A percentile compares a stretch with the other conserved stretches of the same genome.
phyloP scores from a whole-genome alignment of 192 early-diverging fungal species.

The Gigaspora rosea region DNA sequence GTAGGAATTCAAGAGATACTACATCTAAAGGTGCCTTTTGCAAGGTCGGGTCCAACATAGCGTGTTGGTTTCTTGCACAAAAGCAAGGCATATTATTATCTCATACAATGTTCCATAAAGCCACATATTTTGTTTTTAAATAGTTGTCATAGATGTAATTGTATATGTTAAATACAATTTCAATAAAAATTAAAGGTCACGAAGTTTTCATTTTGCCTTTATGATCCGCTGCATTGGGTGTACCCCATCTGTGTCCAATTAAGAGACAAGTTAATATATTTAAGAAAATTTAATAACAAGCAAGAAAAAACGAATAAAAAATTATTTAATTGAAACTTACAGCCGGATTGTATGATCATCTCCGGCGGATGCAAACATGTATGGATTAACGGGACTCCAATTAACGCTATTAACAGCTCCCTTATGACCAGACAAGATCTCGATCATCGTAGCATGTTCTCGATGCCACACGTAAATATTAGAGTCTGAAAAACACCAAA shows the following conservation, averaged over 20 bases:
- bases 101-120: too few species aligned
- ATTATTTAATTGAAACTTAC: slow-evolving; percentile 40
- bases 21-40: too few species aligned
- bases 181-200: background rate
- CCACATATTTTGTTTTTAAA: too few species aligned
- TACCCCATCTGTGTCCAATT: slow-evolving; percentile 28
- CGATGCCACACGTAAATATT: slow-evolving; percentile 82
- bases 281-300: background rate
- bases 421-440: slow-evolving; percentile 68
- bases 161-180: background rate
- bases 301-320: background rate
- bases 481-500: slow-evolving; percentile 48
- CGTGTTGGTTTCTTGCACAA: too few species aligned
- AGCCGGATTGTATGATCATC: slow-evolving; percentile 83
- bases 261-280: background rate
- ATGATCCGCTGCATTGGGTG: slow-evolving; percentile 16
- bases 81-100: too few species aligned
- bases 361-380: slow-evolving; percentile 79
- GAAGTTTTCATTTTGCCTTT: slow-evolving; percentile 32
- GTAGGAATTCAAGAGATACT: too few species aligned
- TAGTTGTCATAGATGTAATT: too few species aligned
- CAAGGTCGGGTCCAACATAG: too few species aligned
- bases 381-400: slow-evolving; percentile 65
- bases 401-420: slow-evolving; percentile 71
- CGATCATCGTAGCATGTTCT: slow-evolving; percentile 67